Evolutionary conservation across 345 rosid species (phyloP).

Genomic region (Erucastrum elatum): DNA sequence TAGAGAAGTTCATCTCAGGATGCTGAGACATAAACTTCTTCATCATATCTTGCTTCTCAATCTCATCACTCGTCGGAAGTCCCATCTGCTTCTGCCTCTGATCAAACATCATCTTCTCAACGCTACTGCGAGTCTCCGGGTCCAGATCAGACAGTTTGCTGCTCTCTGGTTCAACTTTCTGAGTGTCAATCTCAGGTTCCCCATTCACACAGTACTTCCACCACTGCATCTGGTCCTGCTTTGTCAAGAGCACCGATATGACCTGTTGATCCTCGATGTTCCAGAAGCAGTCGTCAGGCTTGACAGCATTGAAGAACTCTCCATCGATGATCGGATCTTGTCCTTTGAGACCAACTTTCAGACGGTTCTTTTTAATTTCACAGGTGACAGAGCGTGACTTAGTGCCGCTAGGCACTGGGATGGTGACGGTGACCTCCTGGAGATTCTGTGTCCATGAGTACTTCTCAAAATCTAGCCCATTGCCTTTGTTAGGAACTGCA

Average conservation of each 20-base stretch:
- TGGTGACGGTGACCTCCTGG: slow-evolving; percentile 66
- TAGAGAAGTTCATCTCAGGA: slow-evolving; percentile 33
- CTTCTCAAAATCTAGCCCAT: slow-evolving; percentile 79
- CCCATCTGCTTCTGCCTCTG: slow-evolving; percentile 73
- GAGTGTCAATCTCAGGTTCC: slow-evolving; percentile 55
- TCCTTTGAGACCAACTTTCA: slow-evolving; percentile 82
- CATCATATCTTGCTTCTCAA: slow-evolving; percentile 73
- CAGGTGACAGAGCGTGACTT: slow-evolving; percentile 63
- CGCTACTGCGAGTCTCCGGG: slow-evolving; percentile 67
- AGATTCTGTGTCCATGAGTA: slow-evolving; percentile 89
- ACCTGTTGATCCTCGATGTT: slow-evolving; percentile 53
- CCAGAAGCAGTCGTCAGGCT: slow-evolving; percentile 86
- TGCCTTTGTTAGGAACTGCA: slow-evolving; percentile 72
- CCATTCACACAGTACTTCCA: slow-evolving; percentile 60
- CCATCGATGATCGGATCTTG: slow-evolving; percentile 79
- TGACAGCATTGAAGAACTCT: slow-evolving; percentile 56
- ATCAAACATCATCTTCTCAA: slow-evolving; percentile 61
- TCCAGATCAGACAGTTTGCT: slow-evolving; percentile 84
- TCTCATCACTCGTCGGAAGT: slow-evolving; percentile 80
- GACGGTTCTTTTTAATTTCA: slow-evolving; percentile 76
- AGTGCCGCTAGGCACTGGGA: slow-evolving; percentile 82
- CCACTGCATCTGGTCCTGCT: slow-evolving; percentile 89
- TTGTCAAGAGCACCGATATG: slow-evolving; percentile 61
- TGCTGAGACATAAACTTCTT: slow-evolving; percentile 76
- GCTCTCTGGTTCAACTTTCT: slow-evolving; percentile 88